Evolutionary conservation across 495 filamentous ascomycete species (phyloP).

Genomic region (Apiosordaria backusii): DNA sequence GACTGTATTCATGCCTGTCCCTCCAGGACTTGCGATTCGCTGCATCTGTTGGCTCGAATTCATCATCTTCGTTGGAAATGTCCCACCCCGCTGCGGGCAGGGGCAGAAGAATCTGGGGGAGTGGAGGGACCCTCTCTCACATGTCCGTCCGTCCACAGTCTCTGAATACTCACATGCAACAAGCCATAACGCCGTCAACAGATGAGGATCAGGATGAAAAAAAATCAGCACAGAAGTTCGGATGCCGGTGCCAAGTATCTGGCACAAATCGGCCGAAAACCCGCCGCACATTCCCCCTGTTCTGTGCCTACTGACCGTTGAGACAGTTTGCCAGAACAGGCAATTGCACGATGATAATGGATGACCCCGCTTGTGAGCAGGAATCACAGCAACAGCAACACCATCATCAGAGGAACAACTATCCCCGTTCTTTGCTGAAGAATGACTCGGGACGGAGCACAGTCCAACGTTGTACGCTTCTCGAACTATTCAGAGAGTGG

Average conservation of each 20-base stretch:
- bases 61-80: not conserved
- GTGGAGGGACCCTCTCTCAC: not conserved
- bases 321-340: conserved; percentile 3
- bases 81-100: conserved; percentile 1
- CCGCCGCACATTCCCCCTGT: not conserved
- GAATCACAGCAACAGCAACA: not conserved
- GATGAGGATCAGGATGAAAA: not conserved
- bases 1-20: conserved; percentile 5
- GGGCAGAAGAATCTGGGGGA: not conserved
- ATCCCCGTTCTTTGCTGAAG: too few species aligned
- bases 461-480: not conserved
- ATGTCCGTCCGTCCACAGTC: not conserved
- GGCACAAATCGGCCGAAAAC: conserved; percentile 6
- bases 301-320: not conserved
- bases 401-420: not conserved
- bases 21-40: not conserved
- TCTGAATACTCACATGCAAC: too few species aligned
- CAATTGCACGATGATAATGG: conserved; percentile 2
- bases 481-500: not conserved
- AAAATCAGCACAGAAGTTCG: not conserved
- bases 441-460: too few species aligned
- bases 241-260: not conserved
- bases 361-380: too few species aligned
- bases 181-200: not conserved
- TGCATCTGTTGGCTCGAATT: conserved; percentile 3